phyloP scores from a whole-genome alignment of 2,329 filamentous ascomycete species.

The Penicillium verrucosum region DNA sequence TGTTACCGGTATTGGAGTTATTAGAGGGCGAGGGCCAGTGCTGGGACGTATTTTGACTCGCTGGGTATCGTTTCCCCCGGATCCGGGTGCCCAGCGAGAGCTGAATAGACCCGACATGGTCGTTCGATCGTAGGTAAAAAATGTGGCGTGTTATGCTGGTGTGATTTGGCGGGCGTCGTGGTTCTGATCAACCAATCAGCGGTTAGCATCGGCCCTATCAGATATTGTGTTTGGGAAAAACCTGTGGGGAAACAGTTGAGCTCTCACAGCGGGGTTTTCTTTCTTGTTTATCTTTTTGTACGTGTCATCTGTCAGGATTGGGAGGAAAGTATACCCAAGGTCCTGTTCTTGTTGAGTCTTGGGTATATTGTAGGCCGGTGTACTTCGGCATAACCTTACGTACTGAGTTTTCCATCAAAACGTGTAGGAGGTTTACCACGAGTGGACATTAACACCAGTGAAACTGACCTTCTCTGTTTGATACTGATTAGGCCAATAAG shows the following conservation, averaged over 20 bases:
- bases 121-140: background rate
- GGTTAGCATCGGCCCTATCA: background rate
- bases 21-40: background rate
- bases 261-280: background rate
- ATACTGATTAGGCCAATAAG: background rate
- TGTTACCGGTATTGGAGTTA: constrained; percentile 6
- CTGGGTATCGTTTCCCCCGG: background rate
- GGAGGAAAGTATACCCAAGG: background rate
- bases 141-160: background rate
- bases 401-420: background rate
- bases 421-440: too few species aligned
- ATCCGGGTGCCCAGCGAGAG: constrained; percentile 26
- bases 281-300: background rate
- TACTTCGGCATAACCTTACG: background rate
- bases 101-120: constrained; percentile 16
- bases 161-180: background rate
- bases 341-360: background rate
- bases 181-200: background rate
- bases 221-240: background rate
- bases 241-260: background rate
- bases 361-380: background rate
- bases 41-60: background rate
- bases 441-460: background rate
- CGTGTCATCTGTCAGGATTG: background rate
- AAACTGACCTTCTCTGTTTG: background rate